Conservation (phyloP, 2,329 filamentous ascomycete genomes). For the Pseudocercospora crystallina region DNA sequence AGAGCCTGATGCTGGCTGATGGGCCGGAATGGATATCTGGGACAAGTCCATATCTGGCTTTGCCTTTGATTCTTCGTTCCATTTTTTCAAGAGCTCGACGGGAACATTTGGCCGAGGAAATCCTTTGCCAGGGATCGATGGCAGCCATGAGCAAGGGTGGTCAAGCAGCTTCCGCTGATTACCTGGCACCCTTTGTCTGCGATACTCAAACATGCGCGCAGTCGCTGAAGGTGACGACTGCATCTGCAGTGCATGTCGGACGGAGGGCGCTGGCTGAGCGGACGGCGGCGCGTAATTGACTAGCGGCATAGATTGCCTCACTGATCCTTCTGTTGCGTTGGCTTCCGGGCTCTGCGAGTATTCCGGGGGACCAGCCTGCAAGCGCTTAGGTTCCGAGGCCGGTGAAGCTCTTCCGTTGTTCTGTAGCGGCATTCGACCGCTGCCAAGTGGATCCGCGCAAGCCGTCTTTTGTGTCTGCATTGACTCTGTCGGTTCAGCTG, state of each 20-base stretch:
- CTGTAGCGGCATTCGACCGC: no score
- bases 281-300: not conserved
- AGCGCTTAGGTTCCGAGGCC: no score
- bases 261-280: not conserved
- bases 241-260: not conserved
- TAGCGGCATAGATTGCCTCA: no score
- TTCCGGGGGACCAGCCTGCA: no score
- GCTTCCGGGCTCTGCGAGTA: no score
- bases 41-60: not conserved
- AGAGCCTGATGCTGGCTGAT: not conserved
- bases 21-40: not conserved
- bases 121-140: slow-evolving; percentile 35
- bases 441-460: not conserved
- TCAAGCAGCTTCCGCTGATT: slow-evolving; percentile 54
- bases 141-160: slow-evolving; percentile 42
- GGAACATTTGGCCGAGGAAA: slow-evolving; percentile 43
- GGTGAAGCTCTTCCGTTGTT: no score
- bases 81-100: slow-evolving; percentile 32
- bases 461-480: not conserved
- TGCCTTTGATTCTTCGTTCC: slow-evolving; percentile 20
- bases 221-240: not conserved
- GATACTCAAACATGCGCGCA: slow-evolving; percentile 17
- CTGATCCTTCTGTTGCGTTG: no score
- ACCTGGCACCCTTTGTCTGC: slow-evolving; percentile 37
- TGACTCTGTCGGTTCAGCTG: not conserved